phyloP scores from a whole-genome alignment of 78 protist species.

The Cavenderia fasciculata region DNA sequence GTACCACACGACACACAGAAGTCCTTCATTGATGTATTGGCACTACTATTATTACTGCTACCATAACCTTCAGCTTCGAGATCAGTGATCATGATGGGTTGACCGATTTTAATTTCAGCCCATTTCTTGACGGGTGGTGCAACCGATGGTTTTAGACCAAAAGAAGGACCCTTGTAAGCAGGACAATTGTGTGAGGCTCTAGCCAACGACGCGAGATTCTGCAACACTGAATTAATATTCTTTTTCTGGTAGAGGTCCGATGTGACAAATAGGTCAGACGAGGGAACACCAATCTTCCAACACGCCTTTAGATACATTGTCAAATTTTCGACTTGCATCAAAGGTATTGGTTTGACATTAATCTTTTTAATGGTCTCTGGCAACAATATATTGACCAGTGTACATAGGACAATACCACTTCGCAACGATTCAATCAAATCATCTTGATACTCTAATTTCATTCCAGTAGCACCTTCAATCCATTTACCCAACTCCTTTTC shows the following conservation, averaged over 20 bases:
- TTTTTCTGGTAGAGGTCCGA: conserved; percentile 47
- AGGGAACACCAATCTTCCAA: conserved; percentile 74
- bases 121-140: conserved; percentile 52
- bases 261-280: conserved; percentile 35
- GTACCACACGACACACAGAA: conserved; percentile 38
- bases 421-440: conserved; percentile 56
- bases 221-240: conserved; percentile 5
- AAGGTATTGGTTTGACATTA: conserved; percentile 20
- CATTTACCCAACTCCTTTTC: conserved; percentile 22
- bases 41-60: no score
- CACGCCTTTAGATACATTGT: conserved; percentile 65
- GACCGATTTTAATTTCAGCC: conserved; percentile 28
- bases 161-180: conserved; percentile 53
- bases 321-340: conserved; percentile 63
- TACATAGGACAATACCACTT: conserved; percentile 52
- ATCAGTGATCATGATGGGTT: conserved; percentile 27
- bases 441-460: conserved; percentile 30
- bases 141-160: conserved; percentile 45
- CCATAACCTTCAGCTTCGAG: neutral
- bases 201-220: conserved; percentile 44
- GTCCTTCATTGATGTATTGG: neutral
- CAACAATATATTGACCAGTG: conserved; percentile 34
- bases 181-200: conserved; percentile 29
- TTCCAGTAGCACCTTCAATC: conserved; percentile 52
- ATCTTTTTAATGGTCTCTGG: conserved; percentile 64